Evolutionary conservation across 2,329 filamentous ascomycete species (phyloP).

Genomic region (Phialophora expanda): DNA sequence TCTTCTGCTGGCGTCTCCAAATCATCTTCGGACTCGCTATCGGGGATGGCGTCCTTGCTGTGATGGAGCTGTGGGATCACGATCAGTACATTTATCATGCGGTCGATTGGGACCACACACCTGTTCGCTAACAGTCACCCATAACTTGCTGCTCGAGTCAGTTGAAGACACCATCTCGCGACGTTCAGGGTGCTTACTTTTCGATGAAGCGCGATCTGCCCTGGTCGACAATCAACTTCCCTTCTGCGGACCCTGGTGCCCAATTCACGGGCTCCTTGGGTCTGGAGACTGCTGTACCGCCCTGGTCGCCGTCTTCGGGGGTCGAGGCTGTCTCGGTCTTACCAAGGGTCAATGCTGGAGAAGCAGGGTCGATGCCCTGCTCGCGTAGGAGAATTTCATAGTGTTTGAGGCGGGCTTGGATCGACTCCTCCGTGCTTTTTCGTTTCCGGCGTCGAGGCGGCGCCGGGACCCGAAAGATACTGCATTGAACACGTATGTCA

Average conservation of each 20-base stretch:
- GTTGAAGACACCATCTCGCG: slow-evolving; percentile 4
- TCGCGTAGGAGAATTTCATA: slow-evolving; percentile 71
- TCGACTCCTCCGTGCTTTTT: slow-evolving; percentile 71
- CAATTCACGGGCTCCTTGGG: slow-evolving; percentile 4
- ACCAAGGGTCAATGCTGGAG: slow-evolving; percentile 65
- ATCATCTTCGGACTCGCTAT: slow-evolving; percentile 34
- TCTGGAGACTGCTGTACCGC: not conserved
- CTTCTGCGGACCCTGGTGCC: slow-evolving; percentile 6
- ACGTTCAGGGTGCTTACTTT: slow-evolving; percentile 17
- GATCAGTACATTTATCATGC: not conserved
- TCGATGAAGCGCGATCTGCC: slow-evolving; percentile 37
- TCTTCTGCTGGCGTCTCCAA: slow-evolving; percentile 24
- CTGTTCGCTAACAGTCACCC: slow-evolving; percentile 22
- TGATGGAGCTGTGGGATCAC: slow-evolving; percentile 14
- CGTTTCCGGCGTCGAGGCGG: slow-evolving; percentile 61
- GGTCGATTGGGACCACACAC: slow-evolving; percentile 12
- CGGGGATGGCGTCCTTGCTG: slow-evolving; percentile 21
- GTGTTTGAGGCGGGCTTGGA: slow-evolving; percentile 69
- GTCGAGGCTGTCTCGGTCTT: slow-evolving; percentile 6
- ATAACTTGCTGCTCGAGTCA: slow-evolving; percentile 22
- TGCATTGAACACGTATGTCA: not conserved
- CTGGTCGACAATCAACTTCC: slow-evolving; percentile 15
- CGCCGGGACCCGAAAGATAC: slow-evolving; percentile 43
- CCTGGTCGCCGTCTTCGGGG: slow-evolving; percentile 10
- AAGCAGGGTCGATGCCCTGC: slow-evolving; percentile 62